phyloP scores from a whole-genome alignment of 2,329 filamentous ascomycete genomes.

The Aureobasidium sp. region DNA sequence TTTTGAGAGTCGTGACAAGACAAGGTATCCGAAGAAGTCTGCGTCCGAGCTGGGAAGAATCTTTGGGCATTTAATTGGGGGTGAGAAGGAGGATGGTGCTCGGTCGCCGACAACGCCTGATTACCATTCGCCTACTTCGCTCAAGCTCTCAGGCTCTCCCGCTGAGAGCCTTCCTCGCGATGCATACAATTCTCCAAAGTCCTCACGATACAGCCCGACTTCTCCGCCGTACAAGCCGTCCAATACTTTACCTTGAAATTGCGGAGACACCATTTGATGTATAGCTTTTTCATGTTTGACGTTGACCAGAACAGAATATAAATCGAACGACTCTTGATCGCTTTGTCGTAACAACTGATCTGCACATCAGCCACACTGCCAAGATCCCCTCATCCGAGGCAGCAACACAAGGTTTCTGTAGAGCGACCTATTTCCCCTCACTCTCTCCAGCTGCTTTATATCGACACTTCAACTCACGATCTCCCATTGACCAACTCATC shows the following conservation, averaged over 20 bases:
- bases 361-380: not conserved
- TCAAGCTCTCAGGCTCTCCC: too few species aligned
- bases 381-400: not conserved
- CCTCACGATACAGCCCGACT: too few species aligned
- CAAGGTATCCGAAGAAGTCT: slow-evolving; percentile 30
- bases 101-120: too few species aligned
- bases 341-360: not conserved
- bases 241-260: too few species aligned
- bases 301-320: not conserved
- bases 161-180: too few species aligned
- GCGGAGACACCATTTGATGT: too few species aligned
- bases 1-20: slow-evolving; percentile 33
- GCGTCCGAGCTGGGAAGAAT: slow-evolving; percentile 8
- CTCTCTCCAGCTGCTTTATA: not conserved
- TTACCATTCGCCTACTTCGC: too few species aligned
- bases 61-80: slow-evolving; percentile 1
- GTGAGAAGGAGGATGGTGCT: not conserved
- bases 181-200: too few species aligned
- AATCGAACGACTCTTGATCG: not conserved
- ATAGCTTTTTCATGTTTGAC: too few species aligned
- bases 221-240: too few species aligned
- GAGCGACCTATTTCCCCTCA: not conserved
- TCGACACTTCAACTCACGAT: not conserved
- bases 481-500: not conserved
- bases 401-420: not conserved